Evolutionary conservation across 2,329 filamentous ascomycete species (phyloP).

Genomic region (Fusarium miscanthi): DNA sequence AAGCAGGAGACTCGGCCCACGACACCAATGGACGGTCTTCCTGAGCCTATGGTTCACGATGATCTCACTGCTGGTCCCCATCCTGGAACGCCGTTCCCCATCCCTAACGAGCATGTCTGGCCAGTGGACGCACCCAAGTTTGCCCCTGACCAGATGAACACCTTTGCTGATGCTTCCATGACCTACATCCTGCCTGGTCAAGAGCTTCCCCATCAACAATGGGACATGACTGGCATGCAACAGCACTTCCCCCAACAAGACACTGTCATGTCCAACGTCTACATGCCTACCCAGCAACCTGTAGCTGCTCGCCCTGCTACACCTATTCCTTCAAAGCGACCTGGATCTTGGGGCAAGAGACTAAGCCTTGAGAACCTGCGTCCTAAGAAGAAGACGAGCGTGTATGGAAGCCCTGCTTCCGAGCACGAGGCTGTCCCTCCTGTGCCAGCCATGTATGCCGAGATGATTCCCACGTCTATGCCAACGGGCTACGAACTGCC

Average conservation of each 20-base stretch:
- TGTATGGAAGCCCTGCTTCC: conserved; percentile 47
- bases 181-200: conserved; percentile 48
- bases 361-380: conserved; percentile 53
- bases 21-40: conserved; percentile 48
- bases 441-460: conserved; percentile 45
- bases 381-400: conserved; percentile 50
- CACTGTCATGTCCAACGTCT: conserved; percentile 43
- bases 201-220: conserved; percentile 44
- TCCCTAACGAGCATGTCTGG: conserved; percentile 53
- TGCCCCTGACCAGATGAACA: conserved; percentile 53
- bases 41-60: conserved; percentile 50
- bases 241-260: conserved; percentile 47
- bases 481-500: conserved; percentile 45
- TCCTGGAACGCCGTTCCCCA: conserved; percentile 55
- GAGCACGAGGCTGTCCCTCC: conserved; percentile 44
- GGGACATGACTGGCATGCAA: conserved; percentile 43
- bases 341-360: conserved; percentile 53
- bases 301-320: conserved; percentile 51
- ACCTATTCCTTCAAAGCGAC: conserved; percentile 53
- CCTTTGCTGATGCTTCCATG: conserved; percentile 46
- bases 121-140: conserved; percentile 55
- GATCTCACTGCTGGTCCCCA: conserved; percentile 52
- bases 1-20: conserved; percentile 52
- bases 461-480: conserved; percentile 45
- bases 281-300: conserved; percentile 40